These are phyloP conservation scores for Penicillium goetzii DNA, from an alignment of 495 filamentous ascomycete genomes.

Conservation along the genomic window DNA sequence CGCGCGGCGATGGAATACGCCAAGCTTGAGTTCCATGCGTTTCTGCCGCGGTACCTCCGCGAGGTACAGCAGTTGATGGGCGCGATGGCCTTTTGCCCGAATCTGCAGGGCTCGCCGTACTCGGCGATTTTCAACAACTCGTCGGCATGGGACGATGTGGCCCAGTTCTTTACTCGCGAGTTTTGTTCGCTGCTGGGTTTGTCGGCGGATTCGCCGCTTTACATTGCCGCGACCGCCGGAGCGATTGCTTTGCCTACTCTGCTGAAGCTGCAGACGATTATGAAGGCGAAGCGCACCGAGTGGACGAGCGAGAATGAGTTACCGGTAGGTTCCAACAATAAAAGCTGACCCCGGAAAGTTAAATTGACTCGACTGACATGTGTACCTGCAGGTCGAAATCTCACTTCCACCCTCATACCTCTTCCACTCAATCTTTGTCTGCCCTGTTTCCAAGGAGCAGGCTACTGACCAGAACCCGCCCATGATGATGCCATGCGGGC, in stretches of 20 bases:
- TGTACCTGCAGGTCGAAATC: constrained; percentile 71
- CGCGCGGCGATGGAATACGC: constrained; percentile 75
- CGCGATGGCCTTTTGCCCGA: constrained; percentile 76
- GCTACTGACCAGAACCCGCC: constrained; percentile 91
- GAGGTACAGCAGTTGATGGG: constrained; percentile 79
- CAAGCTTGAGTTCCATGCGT: constrained; percentile 62
- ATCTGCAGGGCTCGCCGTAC: constrained; percentile 74
- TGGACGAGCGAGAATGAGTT: constrained; percentile 93
- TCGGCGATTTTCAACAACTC: constrained; percentile 70
- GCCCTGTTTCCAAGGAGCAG: constrained; percentile 94
- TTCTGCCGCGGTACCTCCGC: constrained; percentile 67
- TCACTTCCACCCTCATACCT: constrained; percentile 82
- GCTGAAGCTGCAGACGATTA: constrained; percentile 79
- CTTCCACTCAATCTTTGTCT: constrained; percentile 97
- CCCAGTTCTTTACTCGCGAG: constrained; percentile 83
- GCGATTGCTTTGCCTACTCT: constrained; percentile 86
- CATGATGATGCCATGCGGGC: constrained; percentile 97
- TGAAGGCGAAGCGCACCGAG: constrained; percentile 84
- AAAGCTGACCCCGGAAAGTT: not conserved
- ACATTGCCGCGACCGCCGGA: constrained; percentile 88
- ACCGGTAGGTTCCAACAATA: constrained; percentile 55
- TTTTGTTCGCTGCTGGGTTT: constrained; percentile 92
- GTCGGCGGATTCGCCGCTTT: constrained; percentile 85
- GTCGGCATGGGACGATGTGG: constrained; percentile 77
- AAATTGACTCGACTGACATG: constrained; percentile 11